Evolutionary conservation across 2,329 filamentous ascomycete species (phyloP).

Genomic region (Rachicladosporium sp.): DNA sequence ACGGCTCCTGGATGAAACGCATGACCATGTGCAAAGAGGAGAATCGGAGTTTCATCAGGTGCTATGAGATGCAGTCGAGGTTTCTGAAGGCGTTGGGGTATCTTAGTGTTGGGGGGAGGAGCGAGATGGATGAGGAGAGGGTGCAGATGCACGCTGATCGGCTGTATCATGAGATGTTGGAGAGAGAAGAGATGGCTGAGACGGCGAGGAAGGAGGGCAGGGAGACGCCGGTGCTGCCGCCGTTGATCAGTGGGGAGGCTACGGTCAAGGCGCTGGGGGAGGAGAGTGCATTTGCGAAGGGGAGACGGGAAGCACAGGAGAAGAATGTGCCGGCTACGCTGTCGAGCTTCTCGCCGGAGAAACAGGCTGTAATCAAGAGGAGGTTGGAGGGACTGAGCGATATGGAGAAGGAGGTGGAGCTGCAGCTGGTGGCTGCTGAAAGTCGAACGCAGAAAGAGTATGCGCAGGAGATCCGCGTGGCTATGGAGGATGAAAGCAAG

Average conservation of each 20-base stretch:
- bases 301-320: slow-evolving; percentile 14
- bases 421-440: slow-evolving; percentile 52
- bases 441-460: slow-evolving; percentile 48
- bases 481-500: slow-evolving; percentile 45
- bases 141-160: slow-evolving; percentile 92
- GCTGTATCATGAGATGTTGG: slow-evolving; percentile 75
- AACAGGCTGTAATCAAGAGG: slow-evolving; percentile 44
- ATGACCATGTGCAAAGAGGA: slow-evolving; percentile 73
- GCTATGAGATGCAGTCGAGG: slow-evolving; percentile 81
- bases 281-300: slow-evolving; percentile 19
- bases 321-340: slow-evolving; percentile 27
- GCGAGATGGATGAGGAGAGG: slow-evolving; percentile 61
- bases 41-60: slow-evolving; percentile 67
- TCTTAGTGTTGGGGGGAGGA: slow-evolving; percentile 49
- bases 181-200: slow-evolving; percentile 65
- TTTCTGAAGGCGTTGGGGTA: slow-evolving; percentile 88
- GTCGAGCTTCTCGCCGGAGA: slow-evolving; percentile 40
- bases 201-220: slow-evolving; percentile 48
- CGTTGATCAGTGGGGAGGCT: slow-evolving; percentile 32
- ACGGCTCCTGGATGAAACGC: slow-evolving; percentile 53
- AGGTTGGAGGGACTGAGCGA: slow-evolving; percentile 22
- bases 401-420: slow-evolving; percentile 49
- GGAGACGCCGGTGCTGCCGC: slow-evolving; percentile 46
- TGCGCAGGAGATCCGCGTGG: slow-evolving; percentile 41
- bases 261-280: slow-evolving; percentile 18